Conservation (phyloP, 495 filamentous ascomycete species). For the Hypoxylon intermedium region DNA sequence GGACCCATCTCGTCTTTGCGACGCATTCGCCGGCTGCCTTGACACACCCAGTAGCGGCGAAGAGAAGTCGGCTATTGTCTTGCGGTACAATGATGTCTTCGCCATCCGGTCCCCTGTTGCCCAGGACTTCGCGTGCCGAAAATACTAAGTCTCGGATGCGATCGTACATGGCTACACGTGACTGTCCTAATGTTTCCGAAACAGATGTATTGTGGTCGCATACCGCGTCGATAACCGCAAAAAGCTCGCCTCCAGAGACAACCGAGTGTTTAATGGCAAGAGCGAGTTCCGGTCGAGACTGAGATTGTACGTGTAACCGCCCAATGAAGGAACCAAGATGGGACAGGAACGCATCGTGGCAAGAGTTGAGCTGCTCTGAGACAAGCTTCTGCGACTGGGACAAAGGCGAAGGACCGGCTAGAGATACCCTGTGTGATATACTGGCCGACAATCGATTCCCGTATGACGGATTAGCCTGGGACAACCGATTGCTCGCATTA, state of each 20-base stretch:
- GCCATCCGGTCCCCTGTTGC: conserved; percentile 63
- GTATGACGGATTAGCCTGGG: conserved; percentile 40
- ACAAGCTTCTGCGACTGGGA: conserved; percentile 58
- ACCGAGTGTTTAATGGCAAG: conserved; percentile 75
- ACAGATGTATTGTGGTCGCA: conserved; percentile 76
- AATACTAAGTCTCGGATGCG: conserved; percentile 79
- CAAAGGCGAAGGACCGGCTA: conserved; percentile 53
- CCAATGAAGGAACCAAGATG: conserved; percentile 92
- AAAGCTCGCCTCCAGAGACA: conserved; percentile 75
- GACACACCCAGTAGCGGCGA: conserved; percentile 87
- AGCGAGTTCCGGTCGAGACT: conserved; percentile 83
- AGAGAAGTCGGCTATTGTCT: conserved; percentile 77
- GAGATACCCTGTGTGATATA: conserved; percentile 62
- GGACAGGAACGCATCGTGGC: conserved; percentile 87
- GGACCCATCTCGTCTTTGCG: conserved; percentile 79
- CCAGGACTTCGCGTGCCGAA: conserved; percentile 79
- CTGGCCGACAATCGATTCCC: conserved; percentile 55
- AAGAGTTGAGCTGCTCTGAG: conserved; percentile 69
- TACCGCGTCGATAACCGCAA: conserved; percentile 82
- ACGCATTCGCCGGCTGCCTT: conserved; percentile 90
- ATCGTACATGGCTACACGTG: conserved; percentile 80
- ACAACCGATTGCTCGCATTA: conserved; percentile 49
- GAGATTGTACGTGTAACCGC: conserved; percentile 83
- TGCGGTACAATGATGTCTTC: conserved; percentile 82
- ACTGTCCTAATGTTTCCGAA: conserved; percentile 67